Conservation (phyloP, 1,284 basidiomycete species). For the Inonotus obliquus region DNA sequence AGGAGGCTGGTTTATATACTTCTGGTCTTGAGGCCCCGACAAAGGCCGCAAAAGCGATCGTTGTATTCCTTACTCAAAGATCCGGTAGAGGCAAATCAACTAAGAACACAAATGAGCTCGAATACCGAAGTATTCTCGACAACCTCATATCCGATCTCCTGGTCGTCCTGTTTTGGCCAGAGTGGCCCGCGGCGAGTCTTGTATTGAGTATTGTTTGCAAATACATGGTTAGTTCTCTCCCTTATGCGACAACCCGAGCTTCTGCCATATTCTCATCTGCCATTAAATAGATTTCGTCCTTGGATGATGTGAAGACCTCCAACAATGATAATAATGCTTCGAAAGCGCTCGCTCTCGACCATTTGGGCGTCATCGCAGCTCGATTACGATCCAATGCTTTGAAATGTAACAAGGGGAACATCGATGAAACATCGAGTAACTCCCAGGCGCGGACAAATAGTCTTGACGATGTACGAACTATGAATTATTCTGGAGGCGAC, state of each 20-base stretch:
- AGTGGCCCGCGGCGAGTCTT: conserved; percentile 92
- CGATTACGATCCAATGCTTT: conserved; percentile 61
- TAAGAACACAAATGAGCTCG: conserved; percentile 85
- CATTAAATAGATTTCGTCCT: conserved; percentile 54
- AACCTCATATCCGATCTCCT: conserved; percentile 86
- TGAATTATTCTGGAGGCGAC: not conserved
- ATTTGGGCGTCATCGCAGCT: conserved; percentile 88
- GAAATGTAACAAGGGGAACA: conserved; percentile 41
- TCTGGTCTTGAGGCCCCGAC: conserved; percentile 72
- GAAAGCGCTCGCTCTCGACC: conserved; percentile 87
- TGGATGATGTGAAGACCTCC: conserved; percentile 77
- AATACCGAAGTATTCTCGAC: conserved; percentile 89
- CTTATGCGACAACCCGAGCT: not conserved
- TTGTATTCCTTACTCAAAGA: conserved; percentile 79
- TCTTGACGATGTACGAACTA: conserved; percentile 59
- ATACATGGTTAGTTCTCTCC: conserved; percentile 62
- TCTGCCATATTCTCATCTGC: not conserved
- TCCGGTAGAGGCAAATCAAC: conserved; percentile 80
- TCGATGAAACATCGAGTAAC: conserved; percentile 18
- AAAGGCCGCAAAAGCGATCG: conserved; percentile 81
- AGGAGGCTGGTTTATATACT: conserved; percentile 67
- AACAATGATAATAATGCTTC: conserved; percentile 71
- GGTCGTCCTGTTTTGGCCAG: conserved; percentile 88
- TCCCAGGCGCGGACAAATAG: conserved; percentile 39
- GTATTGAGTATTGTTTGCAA: conserved; percentile 75